phyloP scores from a whole-genome alignment of 2,329 filamentous ascomycete genomes.

The Aureobasidium sp. region DNA sequence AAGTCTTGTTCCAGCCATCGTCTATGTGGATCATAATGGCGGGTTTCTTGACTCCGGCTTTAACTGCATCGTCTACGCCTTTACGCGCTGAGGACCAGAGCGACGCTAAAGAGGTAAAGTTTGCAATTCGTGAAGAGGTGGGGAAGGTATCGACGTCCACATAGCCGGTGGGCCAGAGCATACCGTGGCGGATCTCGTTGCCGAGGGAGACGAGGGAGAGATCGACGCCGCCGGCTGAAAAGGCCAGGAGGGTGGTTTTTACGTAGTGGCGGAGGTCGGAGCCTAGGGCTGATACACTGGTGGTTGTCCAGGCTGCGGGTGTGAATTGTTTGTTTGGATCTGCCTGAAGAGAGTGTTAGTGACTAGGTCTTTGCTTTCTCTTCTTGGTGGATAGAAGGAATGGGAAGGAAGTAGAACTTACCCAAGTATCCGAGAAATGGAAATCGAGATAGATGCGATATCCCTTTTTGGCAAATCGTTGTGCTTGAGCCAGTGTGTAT shows the following conservation, averaged over 20 bases:
- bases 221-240: constrained; percentile 31
- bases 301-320: constrained; percentile 28
- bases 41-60: constrained; percentile 22
- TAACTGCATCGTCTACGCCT: constrained; percentile 25
- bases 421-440: constrained; percentile 19
- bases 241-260: constrained; percentile 29
- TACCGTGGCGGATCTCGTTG: constrained; percentile 31
- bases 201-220: constrained; percentile 34
- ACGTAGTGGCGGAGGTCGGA: constrained; percentile 28
- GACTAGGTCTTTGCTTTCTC: too few species aligned
- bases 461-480: constrained; percentile 27
- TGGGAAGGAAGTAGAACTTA: too few species aligned
- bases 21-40: constrained; percentile 29
- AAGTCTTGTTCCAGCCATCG: constrained; percentile 24
- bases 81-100: constrained; percentile 23
- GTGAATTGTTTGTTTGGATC: constrained; percentile 28
- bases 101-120: constrained; percentile 27
- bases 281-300: constrained; percentile 22
- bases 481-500: constrained; percentile 27
- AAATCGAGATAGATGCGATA: constrained; percentile 32
- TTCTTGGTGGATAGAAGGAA: too few species aligned
- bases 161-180: constrained; percentile 29
- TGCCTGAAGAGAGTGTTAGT: constrained; percentile 14
- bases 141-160: not conserved
- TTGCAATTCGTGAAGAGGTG: constrained; percentile 17